Conservation (phyloP, 371 early-diverging fungal genomes). For the Fennellomyces sp. region DNA sequence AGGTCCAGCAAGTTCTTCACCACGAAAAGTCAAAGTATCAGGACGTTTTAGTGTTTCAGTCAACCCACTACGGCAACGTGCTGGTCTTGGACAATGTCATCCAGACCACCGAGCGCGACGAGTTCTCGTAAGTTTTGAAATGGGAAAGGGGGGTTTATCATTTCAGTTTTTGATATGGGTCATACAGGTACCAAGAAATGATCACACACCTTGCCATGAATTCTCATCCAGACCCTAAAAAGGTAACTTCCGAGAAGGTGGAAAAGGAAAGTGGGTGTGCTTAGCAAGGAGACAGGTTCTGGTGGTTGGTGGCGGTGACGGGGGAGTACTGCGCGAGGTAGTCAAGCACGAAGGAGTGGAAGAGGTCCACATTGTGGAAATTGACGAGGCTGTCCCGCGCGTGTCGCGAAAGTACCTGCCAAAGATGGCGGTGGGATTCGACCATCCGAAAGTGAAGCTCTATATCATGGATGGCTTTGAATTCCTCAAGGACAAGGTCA, state of each 20-base stretch:
- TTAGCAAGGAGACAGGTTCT: constrained; percentile 76
- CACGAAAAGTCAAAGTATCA: constrained; percentile 91
- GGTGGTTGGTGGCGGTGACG: constrained; percentile 98
- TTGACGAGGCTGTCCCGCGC: constrained; percentile 94
- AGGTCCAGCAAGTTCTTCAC: constrained; percentile 93
- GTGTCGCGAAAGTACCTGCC: constrained; percentile 92
- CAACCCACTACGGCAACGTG: constrained; percentile 92
- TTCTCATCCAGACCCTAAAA: constrained; percentile 93
- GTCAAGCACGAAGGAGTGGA: constrained; percentile 94
- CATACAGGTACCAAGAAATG: constrained; percentile 98
- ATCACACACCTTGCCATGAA: constrained; percentile 94
- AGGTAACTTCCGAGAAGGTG: constrained; percentile 50
- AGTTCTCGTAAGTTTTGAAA: constrained; percentile 88
- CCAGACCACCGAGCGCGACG: constrained; percentile 97
- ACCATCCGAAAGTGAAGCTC: constrained; percentile 92
- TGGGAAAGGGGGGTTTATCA: too few relatives aligned
- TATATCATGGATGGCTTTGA: constrained; percentile 95
- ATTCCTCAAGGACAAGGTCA: constrained; percentile 85
- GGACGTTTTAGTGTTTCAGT: constrained; percentile 96
- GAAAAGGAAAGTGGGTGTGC: not conserved
- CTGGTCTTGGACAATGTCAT: constrained; percentile 97
- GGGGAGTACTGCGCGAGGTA: constrained; percentile 96
- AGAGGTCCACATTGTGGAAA: constrained; percentile 91
- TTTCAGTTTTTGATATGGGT: not conserved
- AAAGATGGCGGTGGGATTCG: constrained; percentile 91